Base-by-base conservation (phyloP, 331 rosid species). In the Quercus lobata region DNA sequence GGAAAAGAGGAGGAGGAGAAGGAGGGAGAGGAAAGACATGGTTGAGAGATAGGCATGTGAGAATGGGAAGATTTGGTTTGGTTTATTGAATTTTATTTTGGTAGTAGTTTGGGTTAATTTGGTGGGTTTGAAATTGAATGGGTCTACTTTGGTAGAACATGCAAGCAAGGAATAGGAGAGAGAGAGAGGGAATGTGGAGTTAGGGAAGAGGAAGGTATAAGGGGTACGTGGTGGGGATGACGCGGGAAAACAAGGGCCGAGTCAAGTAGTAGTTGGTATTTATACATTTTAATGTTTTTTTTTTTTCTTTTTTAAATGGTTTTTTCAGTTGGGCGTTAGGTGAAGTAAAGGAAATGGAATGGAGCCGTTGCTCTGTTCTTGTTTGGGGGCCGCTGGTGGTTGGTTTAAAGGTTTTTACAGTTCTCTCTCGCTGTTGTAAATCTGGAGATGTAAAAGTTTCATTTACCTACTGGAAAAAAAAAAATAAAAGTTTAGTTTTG, bases 221-320 rank as follows among this genome's bases (percentile, higher is more conserved):
- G 79, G 17, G 24, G 22, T 27, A 27, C 29, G 29, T 2, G 52
- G 5, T 29, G 61, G 32, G 15, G 41, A 16, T 54, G 72, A 87
- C 89, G 89, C 92, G 89, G 91, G 92, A 88, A 89, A 88, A 61
- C 11, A 0, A 66, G 35, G 76, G 69, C 85, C 37, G 5, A 84
- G 89, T 82, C 89, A 76, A 72, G 18, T 3, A 4, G 12, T 0
- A 8, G 46, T 41, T 0, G 46, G 46, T 41, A 41, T 41, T 41
- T 41, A 8, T 41, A 8, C 46, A 41, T 41, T 41, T 41, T 41
- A 8, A 41, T 41, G 44, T 37, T 0, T 7, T 37, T 35, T 7
- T 35, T 35, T 0, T 35, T 34, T 6, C 7, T 34, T 34, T 6
- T n/a, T n/a, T n/a, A n/a, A 34, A 37, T 37, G 11, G 12, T 41